phyloP scores from a whole-genome alignment of 495 filamentous ascomycete genomes.

The Penicillium canariense region DNA sequence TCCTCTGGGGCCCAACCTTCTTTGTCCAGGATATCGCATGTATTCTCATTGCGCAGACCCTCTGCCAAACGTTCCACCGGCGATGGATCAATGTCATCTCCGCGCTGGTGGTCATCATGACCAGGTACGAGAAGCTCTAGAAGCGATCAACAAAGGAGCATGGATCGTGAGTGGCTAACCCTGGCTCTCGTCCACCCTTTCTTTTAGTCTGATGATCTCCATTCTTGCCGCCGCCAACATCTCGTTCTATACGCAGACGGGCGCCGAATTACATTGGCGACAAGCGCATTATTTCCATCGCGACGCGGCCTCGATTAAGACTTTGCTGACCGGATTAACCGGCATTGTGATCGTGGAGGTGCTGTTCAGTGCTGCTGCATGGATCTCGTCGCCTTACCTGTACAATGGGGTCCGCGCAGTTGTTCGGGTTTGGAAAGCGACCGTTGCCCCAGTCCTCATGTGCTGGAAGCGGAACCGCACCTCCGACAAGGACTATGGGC shows the following conservation, averaged over 20 bases:
- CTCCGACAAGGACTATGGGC: constrained; percentile 12
- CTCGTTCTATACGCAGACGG: constrained; percentile 30
- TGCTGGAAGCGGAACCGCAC: constrained; percentile 5
- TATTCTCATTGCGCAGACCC: constrained; percentile 24
- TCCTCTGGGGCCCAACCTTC: constrained; percentile 41
- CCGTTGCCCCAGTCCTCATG: background rate
- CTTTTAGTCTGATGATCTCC: constrained; percentile 22
- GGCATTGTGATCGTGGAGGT: constrained; percentile 25
- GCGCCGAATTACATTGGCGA: constrained; percentile 36
- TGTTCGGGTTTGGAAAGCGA: background rate
- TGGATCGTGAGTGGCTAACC: background rate
- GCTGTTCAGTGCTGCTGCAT: constrained; percentile 16
- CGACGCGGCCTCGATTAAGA: constrained; percentile 26
- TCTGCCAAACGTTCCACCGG: constrained; percentile 25
- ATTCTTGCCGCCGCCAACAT: constrained; percentile 28
- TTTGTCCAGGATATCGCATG: constrained; percentile 38
- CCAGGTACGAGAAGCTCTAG: constrained; percentile 19
- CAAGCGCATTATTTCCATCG: constrained; percentile 27
- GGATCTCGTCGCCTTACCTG: constrained; percentile 17
- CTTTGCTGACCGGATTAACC: constrained; percentile 23
- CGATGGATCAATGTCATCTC: constrained; percentile 22
- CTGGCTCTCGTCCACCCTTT: background rate
- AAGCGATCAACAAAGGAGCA: background rate
- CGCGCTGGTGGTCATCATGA: constrained; percentile 23
- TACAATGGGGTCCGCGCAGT: constrained; percentile 11